Conservation (phyloP, 2,329 filamentous ascomycete genomes). For the Xylariaceae sp. region DNA sequence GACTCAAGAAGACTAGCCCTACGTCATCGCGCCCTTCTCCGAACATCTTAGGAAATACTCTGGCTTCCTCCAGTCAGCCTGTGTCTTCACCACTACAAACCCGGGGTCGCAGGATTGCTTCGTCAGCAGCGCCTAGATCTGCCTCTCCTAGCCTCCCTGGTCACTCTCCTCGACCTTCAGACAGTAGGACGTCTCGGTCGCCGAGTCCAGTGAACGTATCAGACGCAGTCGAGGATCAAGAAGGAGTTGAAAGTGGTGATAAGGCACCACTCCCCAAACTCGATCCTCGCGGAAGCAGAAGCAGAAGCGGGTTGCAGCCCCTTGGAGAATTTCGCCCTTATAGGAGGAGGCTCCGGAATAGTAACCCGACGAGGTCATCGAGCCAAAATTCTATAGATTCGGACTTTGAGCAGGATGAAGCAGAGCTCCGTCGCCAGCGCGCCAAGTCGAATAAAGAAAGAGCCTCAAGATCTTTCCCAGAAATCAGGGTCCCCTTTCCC, state of each 20-base stretch:
- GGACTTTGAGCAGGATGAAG: slow-evolving; percentile 25
- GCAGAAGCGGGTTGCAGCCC: slow-evolving; percentile 24
- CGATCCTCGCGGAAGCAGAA: slow-evolving; percentile 7
- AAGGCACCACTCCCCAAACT: slow-evolving; percentile 16
- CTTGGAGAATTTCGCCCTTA: slow-evolving; percentile 27
- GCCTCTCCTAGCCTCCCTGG: slow-evolving; percentile 37
- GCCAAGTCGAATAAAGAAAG: slow-evolving; percentile 25
- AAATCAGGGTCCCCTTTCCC: slow-evolving; percentile 23
- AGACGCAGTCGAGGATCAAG: slow-evolving; percentile 2
- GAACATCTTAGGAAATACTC: slow-evolving; percentile 38
- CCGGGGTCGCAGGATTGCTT: slow-evolving; percentile 43
- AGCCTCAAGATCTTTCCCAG: slow-evolving; percentile 26
- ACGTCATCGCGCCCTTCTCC: slow-evolving; percentile 55
- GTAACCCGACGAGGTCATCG: slow-evolving; percentile 13
- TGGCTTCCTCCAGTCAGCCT: slow-evolving; percentile 42
- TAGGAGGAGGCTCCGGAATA: slow-evolving; percentile 17
- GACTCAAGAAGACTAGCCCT: slow-evolving; percentile 45
- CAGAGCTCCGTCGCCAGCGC: slow-evolving; percentile 24
- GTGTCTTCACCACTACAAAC: slow-evolving; percentile 46
- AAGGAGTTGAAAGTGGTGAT: slow-evolving; percentile 16
- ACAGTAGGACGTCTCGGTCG: slow-evolving; percentile 14
- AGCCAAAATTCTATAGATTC: slow-evolving; percentile 23
- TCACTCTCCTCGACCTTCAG: slow-evolving; percentile 21
- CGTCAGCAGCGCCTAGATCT: slow-evolving; percentile 37
- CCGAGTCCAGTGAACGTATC: slow-evolving; percentile 14